Conservation (phyloP, 176 grass and related monocot genomes). For the Eragrostis curvula region DNA sequence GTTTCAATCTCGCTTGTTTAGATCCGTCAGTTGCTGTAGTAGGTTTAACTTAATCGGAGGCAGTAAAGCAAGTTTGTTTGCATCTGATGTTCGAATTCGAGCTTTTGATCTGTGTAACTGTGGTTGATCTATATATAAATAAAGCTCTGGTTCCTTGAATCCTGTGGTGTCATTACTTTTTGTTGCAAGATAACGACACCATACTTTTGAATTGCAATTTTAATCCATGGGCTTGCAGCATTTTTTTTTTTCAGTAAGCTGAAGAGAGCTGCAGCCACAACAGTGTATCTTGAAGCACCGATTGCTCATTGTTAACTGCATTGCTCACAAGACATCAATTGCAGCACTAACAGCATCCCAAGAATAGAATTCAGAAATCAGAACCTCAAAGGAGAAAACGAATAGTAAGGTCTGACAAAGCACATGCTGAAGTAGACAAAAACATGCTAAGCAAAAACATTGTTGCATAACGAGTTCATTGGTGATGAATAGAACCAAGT, state of each 20-base stretch:
- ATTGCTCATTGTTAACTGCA: too few relatives aligned
- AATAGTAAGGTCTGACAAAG: background rate
- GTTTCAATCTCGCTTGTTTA: conserved; percentile 23
- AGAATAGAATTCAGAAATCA: background rate
- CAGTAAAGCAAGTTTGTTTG: background rate
- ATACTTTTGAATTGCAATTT: background rate
- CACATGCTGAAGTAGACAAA: background rate
- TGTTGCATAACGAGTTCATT: background rate
- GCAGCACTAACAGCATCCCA: background rate
- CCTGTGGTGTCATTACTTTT: background rate
- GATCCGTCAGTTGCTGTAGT: conserved; percentile 6
- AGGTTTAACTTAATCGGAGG: background rate
- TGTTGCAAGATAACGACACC: background rate
- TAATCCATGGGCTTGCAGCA: background rate
- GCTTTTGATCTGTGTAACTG: background rate
- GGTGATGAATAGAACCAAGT: background rate
- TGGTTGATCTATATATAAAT: background rate
- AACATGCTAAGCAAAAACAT: background rate
- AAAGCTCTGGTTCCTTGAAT: background rate
- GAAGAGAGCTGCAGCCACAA: background rate
- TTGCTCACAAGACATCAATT: background rate
- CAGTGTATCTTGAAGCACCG: background rate
- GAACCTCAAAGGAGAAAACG: background rate
- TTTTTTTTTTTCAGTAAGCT: background rate
- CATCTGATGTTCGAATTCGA: background rate